Base-by-base conservation (phyloP, 2,329 filamentous ascomycete genomes). In the Ilyonectria destructans region DNA sequence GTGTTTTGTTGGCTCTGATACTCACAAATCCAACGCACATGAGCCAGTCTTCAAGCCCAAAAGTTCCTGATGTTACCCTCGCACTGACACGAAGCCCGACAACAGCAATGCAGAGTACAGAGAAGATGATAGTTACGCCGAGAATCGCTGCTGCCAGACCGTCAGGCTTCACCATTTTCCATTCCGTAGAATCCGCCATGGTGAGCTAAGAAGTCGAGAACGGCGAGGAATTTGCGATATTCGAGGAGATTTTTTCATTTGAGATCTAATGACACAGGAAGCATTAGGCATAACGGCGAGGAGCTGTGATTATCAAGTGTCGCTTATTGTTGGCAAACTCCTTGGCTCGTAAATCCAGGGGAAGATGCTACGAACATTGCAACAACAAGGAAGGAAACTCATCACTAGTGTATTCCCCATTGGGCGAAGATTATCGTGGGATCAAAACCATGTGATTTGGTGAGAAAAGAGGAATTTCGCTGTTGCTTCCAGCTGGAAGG, bases 11-110 rank as follows among this genome's bases (percentile, higher is more conserved):
- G 33, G 40, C 19, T 2, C 45, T 19, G 26, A n/a, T 8, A 15
- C 54, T 37, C 37, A 68, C 49, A n/a, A 52, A 58, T 4, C 65
- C 67, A 12, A 69, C 29, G 1, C 45, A 60, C 65, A 69, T 65
- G 1, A 69, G 60, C 51, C 67, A 68, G 29, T 69, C 67, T 1
- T 69, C 60, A 9, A 46, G 40, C 3, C 60, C 67, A 3, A 69
- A 65, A 3, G 21, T 43, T 6, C 48, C 29, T 9, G 33, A 35
- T 4, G 37, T 21, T 3, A 61, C 5, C 1, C 67, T 59, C 1
- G 64, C 31, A 43, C 37, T 65, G 2, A 58, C 31, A 17, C 67
- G 58, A 8, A 69, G 46, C 0, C 65, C 13, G n/a, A 19, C 56
- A 29, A 68, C 23, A 17, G 17, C 12, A 1, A 65, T 19, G 6